Base-by-base conservation (phyloP, 345 rosid species). In the Salix udensis region DNA sequence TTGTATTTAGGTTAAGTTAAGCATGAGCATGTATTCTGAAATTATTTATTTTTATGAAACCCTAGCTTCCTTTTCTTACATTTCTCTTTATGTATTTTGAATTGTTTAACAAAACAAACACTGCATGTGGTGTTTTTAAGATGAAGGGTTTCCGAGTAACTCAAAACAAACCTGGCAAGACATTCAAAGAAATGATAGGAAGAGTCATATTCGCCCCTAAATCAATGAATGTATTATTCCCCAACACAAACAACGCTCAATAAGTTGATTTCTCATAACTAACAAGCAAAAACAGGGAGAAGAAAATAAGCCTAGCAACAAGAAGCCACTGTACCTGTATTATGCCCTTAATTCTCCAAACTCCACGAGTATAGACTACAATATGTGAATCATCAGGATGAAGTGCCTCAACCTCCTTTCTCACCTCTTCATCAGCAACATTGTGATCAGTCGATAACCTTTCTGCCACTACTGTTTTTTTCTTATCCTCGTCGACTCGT, bases 321-420 rank as follows among this genome's bases (percentile, higher is more conserved):
- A 36, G 39, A 55, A 42, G 14, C 18, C 24, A 16, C 4, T 26
- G 28, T 86, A 96, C 99, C 99, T 93, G 98, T 78, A 96, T 93
- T 34, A 96, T 93, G 85, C 99, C 99, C 86, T 96, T 96, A 60
- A 96, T 93, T 85, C 98, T 91, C 99, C 99, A 96, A 75, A 93
- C 98, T 61, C 99, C 99, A 70, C 84, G 97, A 3, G 85, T 86
- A 58, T 88, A 84, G 36, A 96, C 78, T 16, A 96, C 99, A 61
- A 96, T 84, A 78, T 92, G 99, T 10, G 97, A 83, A 84, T 96
- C 99, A 80, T 96, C 99, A 0, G 99, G 99, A 80, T 96, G 94
- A 80, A 96, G 97, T 42, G 91, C 97, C 89, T 88, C 84, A 66
- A 96, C 99, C 85, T 96, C 99, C 84, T 83, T 96, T 76, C 99